These are phyloP conservation scores for Trichoderma reesei DNA, from an alignment of 495 filamentous ascomycete species.

Conservation along the genomic window DNA sequence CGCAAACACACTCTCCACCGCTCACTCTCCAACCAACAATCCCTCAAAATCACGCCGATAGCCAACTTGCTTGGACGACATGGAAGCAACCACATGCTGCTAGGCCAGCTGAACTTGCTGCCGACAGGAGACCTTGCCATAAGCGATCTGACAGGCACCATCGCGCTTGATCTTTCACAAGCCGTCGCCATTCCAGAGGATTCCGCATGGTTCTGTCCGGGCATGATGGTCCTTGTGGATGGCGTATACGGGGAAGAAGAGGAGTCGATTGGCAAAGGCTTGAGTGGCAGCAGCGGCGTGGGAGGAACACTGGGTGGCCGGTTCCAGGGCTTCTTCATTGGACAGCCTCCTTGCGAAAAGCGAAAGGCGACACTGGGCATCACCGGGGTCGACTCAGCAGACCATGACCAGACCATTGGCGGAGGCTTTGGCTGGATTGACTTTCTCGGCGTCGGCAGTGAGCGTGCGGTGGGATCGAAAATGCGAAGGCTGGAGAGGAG, in stretches of 20 bases:
- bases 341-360: slow-evolving; percentile 82
- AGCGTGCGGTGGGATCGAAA: slow-evolving; percentile 67
- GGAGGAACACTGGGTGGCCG: slow-evolving; percentile 81
- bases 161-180: slow-evolving; percentile 71
- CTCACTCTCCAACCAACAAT: slow-evolving; percentile 48
- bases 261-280: slow-evolving; percentile 49
- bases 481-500: slow-evolving; percentile 67
- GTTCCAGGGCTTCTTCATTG: slow-evolving; percentile 82
- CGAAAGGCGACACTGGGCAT: slow-evolving; percentile 69
- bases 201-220: slow-evolving; percentile 82
- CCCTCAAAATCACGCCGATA: slow-evolving; percentile 85
- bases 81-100: slow-evolving; percentile 73
- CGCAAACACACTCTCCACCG: slow-evolving; percentile 40
- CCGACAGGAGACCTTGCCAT: slow-evolving; percentile 78
- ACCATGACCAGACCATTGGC: slow-evolving; percentile 51
- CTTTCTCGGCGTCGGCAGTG: slow-evolving; percentile 84
- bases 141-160: slow-evolving; percentile 77
- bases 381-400: slow-evolving; percentile 35
- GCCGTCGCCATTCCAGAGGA: slow-evolving; percentile 73
- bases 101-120: slow-evolving; percentile 71
- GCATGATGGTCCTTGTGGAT: slow-evolving; percentile 91
- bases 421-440: slow-evolving; percentile 94
- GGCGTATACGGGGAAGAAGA: slow-evolving; percentile 92
- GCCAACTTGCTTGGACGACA: slow-evolving; percentile 86
- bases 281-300: slow-evolving; percentile 68